Evolutionary conservation across 306 rosid species (phyloP).

Genomic region (cucumber (Cucumis sativus)): Cucumber_9930_V3 NC_026657.2:12609501-12610000

Average conservation of each 20-base stretch:
- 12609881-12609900: not conserved
- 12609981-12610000: not conserved
- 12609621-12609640: constrained; percentile 2
- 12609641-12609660: not conserved
- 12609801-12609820: constrained; percentile 1
- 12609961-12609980: not conserved
- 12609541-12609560: too few relatives aligned
- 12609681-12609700: not conserved
- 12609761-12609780: not conserved
- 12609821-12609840: constrained; percentile 10
- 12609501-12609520: too few relatives aligned
- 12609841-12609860: constrained; percentile 5
- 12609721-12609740: not conserved
- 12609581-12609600: not conserved
- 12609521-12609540: too few relatives aligned
- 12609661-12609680: not conserved
- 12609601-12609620: constrained; percentile 4
- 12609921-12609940: not conserved
- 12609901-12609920: not conserved
- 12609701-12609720: not conserved
- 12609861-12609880: not conserved
- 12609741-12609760: not conserved
- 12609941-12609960: not conserved
- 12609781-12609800: not conserved
- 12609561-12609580: too few relatives aligned